Evolutionary conservation across 1,284 basidiomycete genomes (phyloP).

Genomic region (Taiwanofungus camphoratus): DNA sequence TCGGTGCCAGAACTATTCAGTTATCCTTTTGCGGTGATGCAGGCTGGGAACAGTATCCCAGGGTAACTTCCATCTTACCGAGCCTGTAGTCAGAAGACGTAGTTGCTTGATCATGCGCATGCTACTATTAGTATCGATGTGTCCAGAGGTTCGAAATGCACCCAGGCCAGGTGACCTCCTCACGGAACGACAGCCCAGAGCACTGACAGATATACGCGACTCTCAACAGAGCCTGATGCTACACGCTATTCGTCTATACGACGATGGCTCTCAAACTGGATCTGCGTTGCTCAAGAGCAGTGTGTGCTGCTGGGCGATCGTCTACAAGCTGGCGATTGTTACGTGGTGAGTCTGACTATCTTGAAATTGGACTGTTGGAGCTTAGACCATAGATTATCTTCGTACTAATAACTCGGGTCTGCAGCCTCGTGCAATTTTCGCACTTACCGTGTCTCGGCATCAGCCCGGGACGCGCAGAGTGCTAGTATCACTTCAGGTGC

Average conservation of each 20-base stretch:
- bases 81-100: slow-evolving; percentile 9
- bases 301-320: slow-evolving; percentile 2
- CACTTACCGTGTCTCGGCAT: slow-evolving; percentile 19
- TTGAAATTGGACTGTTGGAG: background rate
- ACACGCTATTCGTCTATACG: background rate
- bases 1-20: too few relatives aligned
- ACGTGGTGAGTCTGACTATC: background rate
- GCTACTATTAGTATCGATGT: slow-evolving; percentile 4
- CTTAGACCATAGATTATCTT: too few relatives aligned
- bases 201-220: background rate
- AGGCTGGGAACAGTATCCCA: too few relatives aligned
- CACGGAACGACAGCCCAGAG: background rate
- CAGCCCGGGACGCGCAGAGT: slow-evolving; percentile 18
- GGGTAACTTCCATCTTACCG: slow-evolving; percentile 2
- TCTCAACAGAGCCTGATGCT: background rate
- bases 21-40: too few relatives aligned
- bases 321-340: slow-evolving; percentile 1
- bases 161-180: slow-evolving; percentile 9
- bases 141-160: background rate
- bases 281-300: slow-evolving; percentile 1
- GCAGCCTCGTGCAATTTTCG: slow-evolving; percentile 23
- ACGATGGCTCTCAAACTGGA: slow-evolving; percentile 7
- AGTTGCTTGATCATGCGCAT: slow-evolving; percentile 6
- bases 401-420: background rate
- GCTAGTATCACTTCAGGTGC: slow-evolving; percentile 12